Evolutionary conservation across 2,329 filamentous ascomycete species (phyloP).

Genomic region (Drechslerella coelobrocha): DNA sequence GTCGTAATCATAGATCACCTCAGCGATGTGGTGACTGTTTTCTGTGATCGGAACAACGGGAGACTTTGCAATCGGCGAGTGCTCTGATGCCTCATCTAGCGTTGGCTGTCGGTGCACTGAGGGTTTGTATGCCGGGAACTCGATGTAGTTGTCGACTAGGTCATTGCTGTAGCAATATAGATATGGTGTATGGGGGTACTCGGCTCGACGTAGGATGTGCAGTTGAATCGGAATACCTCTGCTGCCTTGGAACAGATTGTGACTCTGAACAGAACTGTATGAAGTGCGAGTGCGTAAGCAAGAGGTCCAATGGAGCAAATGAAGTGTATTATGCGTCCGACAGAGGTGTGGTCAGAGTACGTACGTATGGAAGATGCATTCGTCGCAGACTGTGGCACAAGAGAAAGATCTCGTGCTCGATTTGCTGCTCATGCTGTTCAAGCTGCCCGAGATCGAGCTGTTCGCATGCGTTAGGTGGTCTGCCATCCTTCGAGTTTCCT

Average conservation of each 20-base stretch:
- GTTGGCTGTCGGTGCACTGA: constrained; percentile 38
- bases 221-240: constrained; percentile 41
- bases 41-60: constrained; percentile 22
- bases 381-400: constrained; percentile 41
- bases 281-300: background rate
- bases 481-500: constrained; percentile 10
- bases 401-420: constrained; percentile 47
- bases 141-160: constrained; percentile 47
- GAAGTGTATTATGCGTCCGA: background rate
- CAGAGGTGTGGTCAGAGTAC: constrained; percentile 5
- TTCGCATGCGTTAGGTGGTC: constrained; percentile 50
- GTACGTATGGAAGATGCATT: constrained; percentile 49
- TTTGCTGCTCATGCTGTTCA: constrained; percentile 46
- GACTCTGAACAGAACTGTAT: constrained; percentile 32
- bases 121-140: constrained; percentile 44
- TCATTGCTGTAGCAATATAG: constrained; percentile 48
- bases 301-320: background rate
- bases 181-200: constrained; percentile 47
- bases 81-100: constrained; percentile 12
- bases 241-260: constrained; percentile 44
- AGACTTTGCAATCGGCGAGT: constrained; percentile 17
- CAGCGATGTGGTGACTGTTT: constrained; percentile 37
- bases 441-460: constrained; percentile 43
- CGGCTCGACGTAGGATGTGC: constrained; percentile 43
- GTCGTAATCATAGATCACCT: constrained; percentile 48